These are phyloP conservation scores for Thalassia testudinum DNA, from an alignment of 116 monocot genomes.

Conservation along the genomic window DNA sequence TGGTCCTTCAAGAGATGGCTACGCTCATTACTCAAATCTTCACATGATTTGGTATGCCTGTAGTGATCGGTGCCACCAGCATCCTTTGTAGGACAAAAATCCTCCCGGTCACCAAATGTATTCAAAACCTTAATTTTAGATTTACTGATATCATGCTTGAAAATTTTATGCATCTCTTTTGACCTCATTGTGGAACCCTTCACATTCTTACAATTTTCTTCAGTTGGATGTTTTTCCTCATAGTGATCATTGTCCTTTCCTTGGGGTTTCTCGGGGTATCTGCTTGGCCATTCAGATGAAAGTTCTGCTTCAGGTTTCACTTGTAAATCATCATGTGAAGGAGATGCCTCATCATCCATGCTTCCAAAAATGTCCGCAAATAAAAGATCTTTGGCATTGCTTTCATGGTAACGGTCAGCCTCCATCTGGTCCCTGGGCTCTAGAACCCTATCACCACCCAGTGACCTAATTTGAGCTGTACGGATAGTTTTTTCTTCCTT, in stretches of 20 bases:
- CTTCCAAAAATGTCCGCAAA: constrained; percentile 11
- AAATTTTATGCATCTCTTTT: constrained; percentile 18
- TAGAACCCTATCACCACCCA: background rate
- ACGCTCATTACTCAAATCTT: background rate
- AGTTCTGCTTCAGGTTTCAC: background rate
- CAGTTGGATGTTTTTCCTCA: too few species aligned
- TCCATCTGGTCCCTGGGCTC: background rate
- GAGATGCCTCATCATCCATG: constrained; percentile 14
- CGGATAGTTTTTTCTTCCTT: background rate
- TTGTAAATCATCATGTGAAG: constrained; percentile 11
- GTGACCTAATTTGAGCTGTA: background rate
- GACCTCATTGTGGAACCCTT: too few species aligned
- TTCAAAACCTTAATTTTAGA: constrained; percentile 13
- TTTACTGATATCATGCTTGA: constrained; percentile 13
- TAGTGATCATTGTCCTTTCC: too few species aligned
- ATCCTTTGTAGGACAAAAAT: constrained; percentile 5
- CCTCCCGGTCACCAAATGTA: constrained; percentile 10
- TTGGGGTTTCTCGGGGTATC: background rate
- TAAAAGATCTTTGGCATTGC: constrained; percentile 17
- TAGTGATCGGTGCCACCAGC: constrained; percentile 3
- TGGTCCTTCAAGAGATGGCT: constrained; percentile 4
- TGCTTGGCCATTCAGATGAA: constrained; percentile 1
- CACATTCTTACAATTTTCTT: too few species aligned
- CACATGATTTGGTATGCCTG: background rate
- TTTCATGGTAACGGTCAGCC: background rate